A percentile compares a stretch with the other conserved stretches of the same genome.
phyloP scores from a whole-genome alignment of 345 rosid genomes.

The Syzygium aromaticum region DNA sequence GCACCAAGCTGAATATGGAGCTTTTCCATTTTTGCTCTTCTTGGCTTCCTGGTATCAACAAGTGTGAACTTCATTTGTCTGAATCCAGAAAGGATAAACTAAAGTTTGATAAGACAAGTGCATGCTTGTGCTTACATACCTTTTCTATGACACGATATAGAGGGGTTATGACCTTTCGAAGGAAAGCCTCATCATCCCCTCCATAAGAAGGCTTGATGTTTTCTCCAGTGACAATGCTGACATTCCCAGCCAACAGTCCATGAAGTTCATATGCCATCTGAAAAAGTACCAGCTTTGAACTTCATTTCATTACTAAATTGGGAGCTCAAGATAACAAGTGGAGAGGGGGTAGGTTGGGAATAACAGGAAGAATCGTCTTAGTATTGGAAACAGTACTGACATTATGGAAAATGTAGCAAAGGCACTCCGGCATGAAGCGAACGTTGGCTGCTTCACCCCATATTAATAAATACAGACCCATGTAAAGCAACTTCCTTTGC shows the following conservation, averaged over 20 bases:
- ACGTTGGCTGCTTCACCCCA: conserved; percentile 99
- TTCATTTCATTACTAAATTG: neutral
- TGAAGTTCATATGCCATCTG: conserved; percentile 99
- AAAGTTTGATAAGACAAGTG: neutral
- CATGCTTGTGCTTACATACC: conserved; percentile 28
- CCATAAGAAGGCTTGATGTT: conserved; percentile 97
- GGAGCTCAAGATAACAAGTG: neutral
- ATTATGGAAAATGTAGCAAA: conserved; percentile 92
- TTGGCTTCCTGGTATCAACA: conserved; percentile 57
- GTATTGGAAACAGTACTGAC: conserved; percentile 28
- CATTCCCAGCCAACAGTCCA: conserved; percentile 95
- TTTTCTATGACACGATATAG: conserved; percentile 67
- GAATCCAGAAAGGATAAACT: neutral
- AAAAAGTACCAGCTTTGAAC: neutral
- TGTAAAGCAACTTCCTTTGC: conserved; percentile 85
- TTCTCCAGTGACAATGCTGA: conserved; percentile 97
- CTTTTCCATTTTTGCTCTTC: conserved; percentile 64
- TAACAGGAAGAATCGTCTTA: neutral
- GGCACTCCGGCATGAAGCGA: conserved; percentile 93
- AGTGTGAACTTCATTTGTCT: neutral
- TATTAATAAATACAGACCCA: conserved; percentile 91
- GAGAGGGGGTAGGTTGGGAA: neutral
- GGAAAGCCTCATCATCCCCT: conserved; percentile 92
- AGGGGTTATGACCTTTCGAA: conserved; percentile 88
- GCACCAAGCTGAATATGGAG: conserved; percentile 87